These are phyloP conservation scores for Aspergillus flavus DNA, from an alignment of 2,329 filamentous ascomycete genomes.

Conservation along the genomic window DNA sequence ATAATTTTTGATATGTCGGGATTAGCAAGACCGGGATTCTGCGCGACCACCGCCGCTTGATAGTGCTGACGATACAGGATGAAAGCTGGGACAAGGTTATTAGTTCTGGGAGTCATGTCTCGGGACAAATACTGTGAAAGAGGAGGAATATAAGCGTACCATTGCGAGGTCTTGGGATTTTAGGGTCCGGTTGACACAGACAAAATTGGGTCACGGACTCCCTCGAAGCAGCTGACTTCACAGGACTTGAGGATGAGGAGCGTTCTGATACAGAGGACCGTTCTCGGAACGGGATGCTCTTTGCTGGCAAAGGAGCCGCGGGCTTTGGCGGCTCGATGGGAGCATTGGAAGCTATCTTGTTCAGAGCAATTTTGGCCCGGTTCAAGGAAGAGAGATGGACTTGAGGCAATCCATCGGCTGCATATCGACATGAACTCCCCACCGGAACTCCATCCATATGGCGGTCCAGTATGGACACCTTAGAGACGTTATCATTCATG, in stretches of 20 bases:
- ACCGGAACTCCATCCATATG: constrained; percentile 19
- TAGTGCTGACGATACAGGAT: constrained; percentile 96
- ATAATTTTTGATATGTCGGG: constrained; percentile 98
- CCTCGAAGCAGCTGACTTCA: constrained; percentile 37
- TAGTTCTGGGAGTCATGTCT: constrained; percentile 5
- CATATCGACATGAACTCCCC: constrained; percentile 20
- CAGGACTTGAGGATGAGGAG: constrained; percentile 38
- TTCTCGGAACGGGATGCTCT: constrained; percentile 27
- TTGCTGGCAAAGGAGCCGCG: constrained; percentile 21
- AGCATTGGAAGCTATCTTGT: constrained; percentile 21
- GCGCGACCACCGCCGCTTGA: constrained; percentile 76
- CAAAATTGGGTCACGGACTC: constrained; percentile 59
- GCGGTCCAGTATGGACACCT: constrained; percentile 22
- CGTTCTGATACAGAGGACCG: constrained; percentile 27
- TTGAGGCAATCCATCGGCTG: constrained; percentile 26
- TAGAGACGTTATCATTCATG: constrained; percentile 39
- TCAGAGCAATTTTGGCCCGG: constrained; percentile 26
- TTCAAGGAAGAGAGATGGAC: constrained; percentile 33
- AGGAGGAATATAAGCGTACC: constrained; percentile 52
- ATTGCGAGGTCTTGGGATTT: constrained; percentile 71
- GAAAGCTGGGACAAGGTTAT: constrained; percentile 85
- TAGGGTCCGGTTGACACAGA: constrained; percentile 70
- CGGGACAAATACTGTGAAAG: not conserved
- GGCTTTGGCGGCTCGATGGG: constrained; percentile 21
- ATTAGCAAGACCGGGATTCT: constrained; percentile 88